phyloP scores from a whole-genome alignment of 345 rosid species.

The Syzygium aqueum region DNA sequence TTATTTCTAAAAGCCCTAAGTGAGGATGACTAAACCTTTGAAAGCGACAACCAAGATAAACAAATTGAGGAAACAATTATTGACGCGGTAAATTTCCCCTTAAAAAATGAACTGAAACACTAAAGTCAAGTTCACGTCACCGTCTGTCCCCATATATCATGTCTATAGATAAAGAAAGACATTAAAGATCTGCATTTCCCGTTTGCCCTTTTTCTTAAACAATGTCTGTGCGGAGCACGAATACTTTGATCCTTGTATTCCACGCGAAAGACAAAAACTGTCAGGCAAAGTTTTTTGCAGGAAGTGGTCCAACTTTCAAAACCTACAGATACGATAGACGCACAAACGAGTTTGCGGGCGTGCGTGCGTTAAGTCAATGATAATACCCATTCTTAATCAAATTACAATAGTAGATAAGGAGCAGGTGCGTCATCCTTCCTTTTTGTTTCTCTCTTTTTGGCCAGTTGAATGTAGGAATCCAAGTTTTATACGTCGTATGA shows the following conservation, averaged over 20 bases:
- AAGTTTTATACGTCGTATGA: not conserved
- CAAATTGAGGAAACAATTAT: not conserved
- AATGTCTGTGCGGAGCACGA: not conserved
- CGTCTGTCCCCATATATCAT: not conserved
- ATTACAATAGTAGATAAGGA: not conserved
- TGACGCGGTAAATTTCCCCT: not conserved
- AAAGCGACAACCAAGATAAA: not conserved
- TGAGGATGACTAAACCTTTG: not conserved
- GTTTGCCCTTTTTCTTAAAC: not conserved
- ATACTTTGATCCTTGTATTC: not conserved
- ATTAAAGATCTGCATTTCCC: not conserved
- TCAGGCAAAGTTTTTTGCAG: not conserved
- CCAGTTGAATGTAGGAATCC: not conserved
- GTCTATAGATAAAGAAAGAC: not conserved
- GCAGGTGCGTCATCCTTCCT: not conserved
- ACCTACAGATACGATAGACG: not conserved
- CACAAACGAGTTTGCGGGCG: not conserved
- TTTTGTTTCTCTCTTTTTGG: not conserved
- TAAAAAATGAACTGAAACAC: not conserved
- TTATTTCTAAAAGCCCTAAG: not conserved
- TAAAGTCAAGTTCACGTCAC: slow-evolving; percentile 5
- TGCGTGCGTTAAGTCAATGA: not conserved
- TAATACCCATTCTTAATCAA: not conserved
- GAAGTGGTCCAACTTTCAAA: too few relatives aligned
- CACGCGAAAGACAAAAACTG: slow-evolving; percentile 2